Conservation (phyloP, 2,329 filamentous ascomycete species). For the Talaromyces sp. region DNA sequence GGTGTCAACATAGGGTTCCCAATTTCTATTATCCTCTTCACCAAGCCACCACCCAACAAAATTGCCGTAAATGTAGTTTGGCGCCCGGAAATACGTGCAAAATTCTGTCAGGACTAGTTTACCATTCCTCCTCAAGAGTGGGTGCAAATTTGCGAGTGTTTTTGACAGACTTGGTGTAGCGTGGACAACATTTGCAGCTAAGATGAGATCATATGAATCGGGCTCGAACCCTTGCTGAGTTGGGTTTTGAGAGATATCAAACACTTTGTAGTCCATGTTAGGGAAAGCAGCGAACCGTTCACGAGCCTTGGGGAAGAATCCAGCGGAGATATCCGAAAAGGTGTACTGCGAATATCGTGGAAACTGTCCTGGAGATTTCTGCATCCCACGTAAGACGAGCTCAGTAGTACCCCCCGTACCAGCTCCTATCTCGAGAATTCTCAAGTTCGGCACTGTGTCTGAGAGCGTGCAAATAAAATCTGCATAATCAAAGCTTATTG, state of each 20-base stretch:
- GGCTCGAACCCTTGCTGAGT: constrained; percentile 17
- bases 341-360: constrained; percentile 2
- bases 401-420: constrained; percentile 14
- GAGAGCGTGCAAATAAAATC: neutral
- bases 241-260: constrained; percentile 17
- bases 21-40: constrained; percentile 5
- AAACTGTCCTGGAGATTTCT: too few species aligned
- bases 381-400: too few species aligned
- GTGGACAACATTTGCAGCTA: constrained; percentile 13
- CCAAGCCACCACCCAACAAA: constrained; percentile 13
- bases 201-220: constrained; percentile 17
- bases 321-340: constrained; percentile 15
- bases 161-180: constrained; percentile 14
- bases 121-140: too few species aligned
- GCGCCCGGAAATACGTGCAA: too few species aligned
- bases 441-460: constrained; percentile 11
- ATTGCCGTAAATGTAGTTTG: constrained; percentile 6
- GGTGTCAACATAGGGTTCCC: too few species aligned
- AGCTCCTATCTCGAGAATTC: constrained; percentile 16
- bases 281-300: constrained; percentile 20
- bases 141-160: too few species aligned
- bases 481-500: too few species aligned
- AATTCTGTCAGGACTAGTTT: too few species aligned
- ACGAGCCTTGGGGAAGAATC: constrained; percentile 17
- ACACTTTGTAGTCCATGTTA: constrained; percentile 13